Base-by-base conservation (phyloP, 2,329 filamentous ascomycete genomes). In the Fusarium sp. region DNA sequence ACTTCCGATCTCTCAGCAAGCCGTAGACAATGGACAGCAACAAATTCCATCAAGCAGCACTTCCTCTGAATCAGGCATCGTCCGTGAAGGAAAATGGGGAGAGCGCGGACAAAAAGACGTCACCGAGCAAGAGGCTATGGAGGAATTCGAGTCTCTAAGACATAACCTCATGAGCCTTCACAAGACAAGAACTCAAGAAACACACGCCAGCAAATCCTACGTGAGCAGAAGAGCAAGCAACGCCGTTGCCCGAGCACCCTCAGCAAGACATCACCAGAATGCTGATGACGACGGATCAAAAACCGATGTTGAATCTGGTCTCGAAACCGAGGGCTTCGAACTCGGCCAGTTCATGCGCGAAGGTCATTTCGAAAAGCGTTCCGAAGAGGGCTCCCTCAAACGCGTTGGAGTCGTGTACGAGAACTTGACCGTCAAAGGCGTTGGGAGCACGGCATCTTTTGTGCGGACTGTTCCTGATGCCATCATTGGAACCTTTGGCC, bases 331-430 rank as follows among this genome's bases (percentile, higher is more conserved):
- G 6, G 61, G 43, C 5, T 64, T 64, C 17, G 61, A 64, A 32
- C 57, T 64, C n/a, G 61, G 61, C 6, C 51, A 35, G 15, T 64
- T 64, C 10, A 64, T 64, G 61, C 61, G 61, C 36, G 61, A 64
- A 25, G 61, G 61, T 9, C 61, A 64, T 39, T 64, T 64, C 31
- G 61, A 64, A 48, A 57, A 65, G 39, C 61, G 61, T 6, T 57
- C 48, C 6, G 67, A 60, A 83, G 87, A 27, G 71, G 75, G 81
- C 32, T 89, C 90, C 0, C 83, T 88, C 10, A 95, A 94, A 77
- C 90, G 88, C 68, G 85, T 94, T 10, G 91, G 91, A 3, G 88
- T 94, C 1, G 78, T 92, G 1, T 94, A 88, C 79, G 91, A 89
- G 74, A 82, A 91, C 66, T 79, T 94, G 45, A 92, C 86, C 0